A percentile compares a stretch with the other conserved stretches of the same genome.
phyloP scores from a whole-genome alignment of 148 eudicot species.

The Rhododendron ferrugineum region DNA sequence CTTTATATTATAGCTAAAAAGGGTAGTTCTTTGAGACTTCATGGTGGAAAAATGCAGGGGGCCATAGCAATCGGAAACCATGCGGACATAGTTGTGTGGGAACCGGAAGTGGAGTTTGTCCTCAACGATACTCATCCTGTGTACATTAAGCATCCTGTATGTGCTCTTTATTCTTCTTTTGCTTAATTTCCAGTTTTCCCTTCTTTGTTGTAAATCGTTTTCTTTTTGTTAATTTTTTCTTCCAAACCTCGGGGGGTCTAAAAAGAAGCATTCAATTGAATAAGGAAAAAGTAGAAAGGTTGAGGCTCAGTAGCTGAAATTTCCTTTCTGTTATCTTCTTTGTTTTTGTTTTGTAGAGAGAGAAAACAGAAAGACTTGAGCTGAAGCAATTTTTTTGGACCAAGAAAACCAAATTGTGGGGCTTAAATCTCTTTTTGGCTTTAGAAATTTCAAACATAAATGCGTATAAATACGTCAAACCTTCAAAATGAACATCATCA shows the following conservation, averaged over 20 bases:
- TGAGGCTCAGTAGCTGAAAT: background rate
- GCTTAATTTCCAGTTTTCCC: background rate
- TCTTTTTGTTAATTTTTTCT: background rate
- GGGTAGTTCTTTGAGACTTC: background rate
- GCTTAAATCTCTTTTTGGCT: background rate
- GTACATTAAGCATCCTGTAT: conserved; percentile 75
- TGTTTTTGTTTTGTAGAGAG: background rate
- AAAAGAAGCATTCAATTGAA: background rate
- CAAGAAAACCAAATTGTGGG: background rate
- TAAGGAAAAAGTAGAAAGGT: background rate
- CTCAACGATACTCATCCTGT: conserved; percentile 56
- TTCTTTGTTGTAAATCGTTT: background rate
- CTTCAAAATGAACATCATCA: background rate
- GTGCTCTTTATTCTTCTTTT: conserved; percentile 6
- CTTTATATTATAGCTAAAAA: background rate
- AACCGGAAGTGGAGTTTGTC: conserved; percentile 69
- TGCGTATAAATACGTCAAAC: background rate
- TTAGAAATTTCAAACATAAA: background rate
- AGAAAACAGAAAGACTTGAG: background rate
- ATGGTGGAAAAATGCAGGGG: conserved; percentile 49
- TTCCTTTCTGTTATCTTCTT: background rate
- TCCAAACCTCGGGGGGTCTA: background rate
- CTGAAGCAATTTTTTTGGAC: background rate
- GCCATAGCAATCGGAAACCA: conserved; percentile 68
- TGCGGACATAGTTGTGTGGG: conserved; percentile 96